Percentiles rank a stretch among this genome's conserved stretches.
phyloP scores from a whole-genome alignment of 1,139 yeast species.

The Candida glucosophila region DNA sequence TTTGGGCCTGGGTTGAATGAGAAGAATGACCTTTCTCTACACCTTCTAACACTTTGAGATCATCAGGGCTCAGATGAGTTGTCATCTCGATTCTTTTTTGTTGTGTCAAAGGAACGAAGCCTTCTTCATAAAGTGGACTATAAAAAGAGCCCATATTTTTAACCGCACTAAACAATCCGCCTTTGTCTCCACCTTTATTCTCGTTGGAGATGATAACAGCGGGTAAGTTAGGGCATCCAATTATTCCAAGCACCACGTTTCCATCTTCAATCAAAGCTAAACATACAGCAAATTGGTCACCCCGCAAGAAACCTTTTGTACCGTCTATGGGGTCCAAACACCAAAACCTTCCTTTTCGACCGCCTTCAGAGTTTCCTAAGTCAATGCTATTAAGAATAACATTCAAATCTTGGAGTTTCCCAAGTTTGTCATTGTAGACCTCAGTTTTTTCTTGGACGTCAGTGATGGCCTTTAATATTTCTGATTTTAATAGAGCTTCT shows the following conservation, averaged over 20 bases:
- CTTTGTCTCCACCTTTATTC: constrained; percentile 34
- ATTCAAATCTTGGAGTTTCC: constrained; percentile 34
- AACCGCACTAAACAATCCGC: constrained; percentile 74
- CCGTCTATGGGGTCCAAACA: constrained; percentile 98
- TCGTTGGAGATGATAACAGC: constrained; percentile 35
- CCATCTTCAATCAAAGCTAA: constrained; percentile 84
- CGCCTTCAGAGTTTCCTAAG: constrained; percentile 71
- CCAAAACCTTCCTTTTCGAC: constrained; percentile 80
- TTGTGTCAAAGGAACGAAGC: constrained; percentile 27
- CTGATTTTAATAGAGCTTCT: constrained; percentile 22
- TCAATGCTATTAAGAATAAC: constrained; percentile 64
- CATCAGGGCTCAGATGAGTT: constrained; percentile 29
- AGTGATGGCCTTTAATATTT: constrained; percentile 42
- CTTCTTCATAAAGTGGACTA: constrained; percentile 30
- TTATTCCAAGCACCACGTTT: constrained; percentile 76
- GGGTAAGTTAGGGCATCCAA: constrained; percentile 91
- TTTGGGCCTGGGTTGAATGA: constrained; percentile 74
- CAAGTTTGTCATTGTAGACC: constrained; percentile 18
- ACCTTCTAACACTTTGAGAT: constrained; percentile 78
- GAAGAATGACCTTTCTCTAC: constrained; percentile 97
- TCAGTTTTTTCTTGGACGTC: constrained; percentile 33
- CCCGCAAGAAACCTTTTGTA: constrained; percentile 90
- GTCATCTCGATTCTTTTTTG: constrained; percentile 36
- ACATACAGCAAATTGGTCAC: constrained; percentile 96
- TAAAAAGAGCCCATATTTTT: constrained; percentile 67